These are phyloP conservation scores for Oenanthe sinensis DNA, from an alignment of 129 eudicot species.

Conservation along the genomic window DNA sequence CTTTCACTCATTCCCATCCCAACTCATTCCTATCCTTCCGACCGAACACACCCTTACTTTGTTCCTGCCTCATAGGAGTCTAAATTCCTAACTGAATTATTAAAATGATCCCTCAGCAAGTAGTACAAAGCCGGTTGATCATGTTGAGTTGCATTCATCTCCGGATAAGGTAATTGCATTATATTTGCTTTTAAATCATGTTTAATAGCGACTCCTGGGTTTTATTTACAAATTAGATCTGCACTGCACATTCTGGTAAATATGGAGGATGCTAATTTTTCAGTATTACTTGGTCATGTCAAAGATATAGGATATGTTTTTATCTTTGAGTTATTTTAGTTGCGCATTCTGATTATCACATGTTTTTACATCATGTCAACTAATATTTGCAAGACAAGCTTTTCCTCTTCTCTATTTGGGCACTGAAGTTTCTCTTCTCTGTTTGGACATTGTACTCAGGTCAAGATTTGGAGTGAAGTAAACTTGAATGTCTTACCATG, in stretches of 20 bases:
- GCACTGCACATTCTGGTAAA: not conserved
- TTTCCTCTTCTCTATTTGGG: not conserved
- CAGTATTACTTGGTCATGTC: not conserved
- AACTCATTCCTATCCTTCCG: no score
- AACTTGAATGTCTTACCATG: slow-evolving; percentile 36
- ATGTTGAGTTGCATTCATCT: slow-evolving; percentile 23
- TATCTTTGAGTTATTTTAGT: not conserved
- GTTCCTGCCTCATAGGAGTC: not conserved
- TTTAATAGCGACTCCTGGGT: not conserved
- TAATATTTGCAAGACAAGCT: not conserved
- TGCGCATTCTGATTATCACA: not conserved
- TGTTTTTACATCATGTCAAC: not conserved
- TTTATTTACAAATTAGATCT: not conserved
- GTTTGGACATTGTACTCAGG: slow-evolving; percentile 25
- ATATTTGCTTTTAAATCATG: not conserved
- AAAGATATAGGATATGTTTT: not conserved
- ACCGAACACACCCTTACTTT: no score
- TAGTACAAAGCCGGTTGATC: slow-evolving; percentile 26
- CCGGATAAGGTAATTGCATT: slow-evolving; percentile 31
- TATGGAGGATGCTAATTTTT: not conserved
- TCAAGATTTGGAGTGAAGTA: slow-evolving; percentile 22
- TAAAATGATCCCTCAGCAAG: slow-evolving; percentile 20
- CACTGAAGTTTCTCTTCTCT: not conserved
- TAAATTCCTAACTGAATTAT: not conserved
- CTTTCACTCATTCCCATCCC: no score